These are phyloP conservation scores for Exophiala xenobiotica DNA, from an alignment of 2,329 filamentous ascomycete genomes.

Conservation along the genomic window DNA sequence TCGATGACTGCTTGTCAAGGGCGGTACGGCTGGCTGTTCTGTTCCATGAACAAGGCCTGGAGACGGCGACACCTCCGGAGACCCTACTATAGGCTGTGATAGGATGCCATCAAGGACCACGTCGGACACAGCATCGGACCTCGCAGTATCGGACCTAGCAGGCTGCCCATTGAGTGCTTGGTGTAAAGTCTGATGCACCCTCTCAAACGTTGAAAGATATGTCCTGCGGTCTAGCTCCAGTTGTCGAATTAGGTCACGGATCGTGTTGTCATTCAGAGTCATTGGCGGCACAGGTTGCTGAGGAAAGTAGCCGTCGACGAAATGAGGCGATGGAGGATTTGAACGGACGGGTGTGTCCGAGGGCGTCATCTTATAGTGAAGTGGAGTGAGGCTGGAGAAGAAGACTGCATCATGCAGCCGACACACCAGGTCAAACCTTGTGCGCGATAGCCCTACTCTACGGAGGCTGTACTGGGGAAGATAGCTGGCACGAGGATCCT, in stretches of 20 bases:
- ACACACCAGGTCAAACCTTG: too few species aligned
- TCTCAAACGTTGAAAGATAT: conserved; percentile 29
- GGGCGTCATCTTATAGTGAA: conserved; percentile 15
- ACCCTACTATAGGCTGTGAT: conserved; percentile 3
- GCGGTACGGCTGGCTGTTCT: conserved; percentile 5
- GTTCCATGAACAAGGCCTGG: neutral
- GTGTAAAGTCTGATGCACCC: conserved; percentile 27
- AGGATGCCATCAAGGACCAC: conserved; percentile 7
- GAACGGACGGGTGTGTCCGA: conserved; percentile 2
- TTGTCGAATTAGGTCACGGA: conserved; percentile 27
- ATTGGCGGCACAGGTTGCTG: conserved; percentile 18
- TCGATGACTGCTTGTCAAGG: conserved; percentile 7
- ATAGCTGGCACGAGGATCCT: too few species aligned
- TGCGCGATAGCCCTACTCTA: too few species aligned
- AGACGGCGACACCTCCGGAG: conserved; percentile 1
- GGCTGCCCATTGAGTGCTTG: conserved; percentile 23
- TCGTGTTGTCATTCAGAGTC: conserved; percentile 27
- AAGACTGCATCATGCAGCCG: conserved; percentile 13
- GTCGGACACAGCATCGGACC: neutral
- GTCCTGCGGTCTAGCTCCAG: conserved; percentile 27
- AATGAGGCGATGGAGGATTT: conserved; percentile 8
- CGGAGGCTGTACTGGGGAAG: too few species aligned
- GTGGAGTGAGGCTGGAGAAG: conserved; percentile 10
- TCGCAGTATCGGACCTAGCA: conserved; percentile 1
- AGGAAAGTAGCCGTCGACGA: conserved; percentile 21